A percentile compares a stretch with the other conserved stretches of the same genome.
Conservation (phyloP, 148 eudicot species). For the Selenicereus undatus region DNA sequence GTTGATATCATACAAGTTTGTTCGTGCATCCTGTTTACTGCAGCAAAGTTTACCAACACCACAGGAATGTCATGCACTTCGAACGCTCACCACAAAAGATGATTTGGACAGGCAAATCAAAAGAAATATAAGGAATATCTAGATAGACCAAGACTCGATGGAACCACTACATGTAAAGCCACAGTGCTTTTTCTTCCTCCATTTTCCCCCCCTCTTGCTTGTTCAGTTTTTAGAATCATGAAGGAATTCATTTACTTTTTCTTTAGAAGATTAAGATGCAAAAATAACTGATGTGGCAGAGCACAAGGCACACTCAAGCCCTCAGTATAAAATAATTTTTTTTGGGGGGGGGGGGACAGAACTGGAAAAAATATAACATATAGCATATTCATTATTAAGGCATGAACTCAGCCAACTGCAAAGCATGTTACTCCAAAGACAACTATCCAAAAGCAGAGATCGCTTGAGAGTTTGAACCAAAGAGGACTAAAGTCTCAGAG, state of each 20-base stretch:
- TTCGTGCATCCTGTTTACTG: constrained; percentile 46
- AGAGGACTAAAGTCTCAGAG: background rate
- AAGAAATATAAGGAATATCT: background rate
- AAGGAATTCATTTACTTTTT: background rate
- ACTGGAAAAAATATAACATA: background rate
- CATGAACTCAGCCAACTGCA: background rate
- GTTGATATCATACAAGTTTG: constrained; percentile 34
- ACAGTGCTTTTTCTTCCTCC: background rate
- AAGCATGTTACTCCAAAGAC: background rate
- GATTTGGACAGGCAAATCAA: background rate
- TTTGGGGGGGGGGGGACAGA: background rate
- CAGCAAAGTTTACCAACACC: constrained; percentile 17
- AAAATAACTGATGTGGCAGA: background rate
- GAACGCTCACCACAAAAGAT: background rate
- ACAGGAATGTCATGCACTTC: constrained; percentile 17
- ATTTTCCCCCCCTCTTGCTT: no score
- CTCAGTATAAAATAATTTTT: no score
- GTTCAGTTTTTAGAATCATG: background rate
- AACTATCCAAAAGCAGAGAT: background rate
- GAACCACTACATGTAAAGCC: no score
- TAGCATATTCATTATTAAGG: background rate
- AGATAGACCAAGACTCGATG: background rate
- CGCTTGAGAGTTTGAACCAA: background rate
- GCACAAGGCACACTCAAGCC: background rate
- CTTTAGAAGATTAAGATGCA: background rate